Base-by-base conservation (phyloP, 768 basidiomycete species). In the Boletus sensibilis region DNA sequence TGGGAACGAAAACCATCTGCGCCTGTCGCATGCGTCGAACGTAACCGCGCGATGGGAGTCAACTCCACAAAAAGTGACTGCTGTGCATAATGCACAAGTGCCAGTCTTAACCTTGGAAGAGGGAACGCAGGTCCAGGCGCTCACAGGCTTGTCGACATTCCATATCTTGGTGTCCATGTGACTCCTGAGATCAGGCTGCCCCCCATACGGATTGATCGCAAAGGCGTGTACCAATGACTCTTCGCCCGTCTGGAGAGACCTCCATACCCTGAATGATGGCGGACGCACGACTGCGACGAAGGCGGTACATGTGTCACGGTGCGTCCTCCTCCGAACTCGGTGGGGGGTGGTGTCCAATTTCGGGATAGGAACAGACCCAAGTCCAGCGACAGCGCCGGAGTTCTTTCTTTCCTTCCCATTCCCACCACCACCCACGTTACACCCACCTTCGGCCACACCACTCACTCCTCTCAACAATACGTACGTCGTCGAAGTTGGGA, bases 171-270 rank as follows among this genome's bases (percentile, higher is more conserved):
- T 82, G 37, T 80, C 77, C 52, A 86, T 61, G 71, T 89, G 86
- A 47, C 87, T 86, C 34, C 69, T 68, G 33, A 81, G 71, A 72
- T 91, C 85, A 2, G 86, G 75, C 34, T 75, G 76, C 4, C 92
- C 88, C 1, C 90, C 92, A 55, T 86, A 86, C 5, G 90, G 90
- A 67, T 92, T 88, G 9, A 86, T 75, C 9, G 86, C 82, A 65
- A 91, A 93, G 1, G 92, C 72, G 71, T 93, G 90, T 21, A 86
- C 71, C 0, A 3, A 83, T 90, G 18, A 84, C 69, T 87, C 88
- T 92, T 35, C 85, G 70, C 14, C 85, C 86, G 63, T 87, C 86
- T 3, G 67, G 58, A 40, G 71, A 67, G 7, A 66, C 58, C 25
- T 71, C 73, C 13, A 87, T 71, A 13, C 71, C 71, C 51, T 85